Conservation (phyloP, 345 rosid species). For the Noccaea caerulescens region DNA sequence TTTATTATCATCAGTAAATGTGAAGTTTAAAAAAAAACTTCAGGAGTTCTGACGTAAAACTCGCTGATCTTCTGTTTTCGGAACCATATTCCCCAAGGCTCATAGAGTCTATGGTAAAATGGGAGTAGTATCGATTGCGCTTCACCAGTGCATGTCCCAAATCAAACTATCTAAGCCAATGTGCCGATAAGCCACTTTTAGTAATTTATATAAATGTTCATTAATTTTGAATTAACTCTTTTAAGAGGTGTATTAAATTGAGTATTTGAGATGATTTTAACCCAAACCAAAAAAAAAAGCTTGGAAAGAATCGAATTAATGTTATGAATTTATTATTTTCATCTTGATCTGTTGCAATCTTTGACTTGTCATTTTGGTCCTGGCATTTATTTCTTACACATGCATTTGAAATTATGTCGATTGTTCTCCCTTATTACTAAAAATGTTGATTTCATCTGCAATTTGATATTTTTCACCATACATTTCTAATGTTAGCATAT, state of each 20-base stretch:
- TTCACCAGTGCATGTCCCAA: neutral
- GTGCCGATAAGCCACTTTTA: neutral
- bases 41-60: too few relatives aligned
- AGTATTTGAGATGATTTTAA: neutral
- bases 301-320: neutral
- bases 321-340: conserved; percentile 2
- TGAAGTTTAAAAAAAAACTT: too few relatives aligned
- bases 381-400: neutral
- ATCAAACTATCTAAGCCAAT: neutral
- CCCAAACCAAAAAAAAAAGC: neutral
- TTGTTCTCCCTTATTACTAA: neutral
- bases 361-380: conserved; percentile 22
- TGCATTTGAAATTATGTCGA: conserved; percentile 13
- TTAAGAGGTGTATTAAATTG: too few relatives aligned
- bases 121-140: neutral
- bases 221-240: neutral
- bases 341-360: conserved; percentile 10
- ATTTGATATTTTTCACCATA: neutral
- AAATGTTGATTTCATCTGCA: conserved; percentile 6
- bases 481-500: too few relatives aligned
- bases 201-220: neutral
- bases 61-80: too few relatives aligned
- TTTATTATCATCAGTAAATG: too few relatives aligned
- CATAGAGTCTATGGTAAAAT: neutral
- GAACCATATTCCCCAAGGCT: too few relatives aligned